Conservation (phyloP, 305 asterid genomes). For the Fraxinus ornus region DNA sequence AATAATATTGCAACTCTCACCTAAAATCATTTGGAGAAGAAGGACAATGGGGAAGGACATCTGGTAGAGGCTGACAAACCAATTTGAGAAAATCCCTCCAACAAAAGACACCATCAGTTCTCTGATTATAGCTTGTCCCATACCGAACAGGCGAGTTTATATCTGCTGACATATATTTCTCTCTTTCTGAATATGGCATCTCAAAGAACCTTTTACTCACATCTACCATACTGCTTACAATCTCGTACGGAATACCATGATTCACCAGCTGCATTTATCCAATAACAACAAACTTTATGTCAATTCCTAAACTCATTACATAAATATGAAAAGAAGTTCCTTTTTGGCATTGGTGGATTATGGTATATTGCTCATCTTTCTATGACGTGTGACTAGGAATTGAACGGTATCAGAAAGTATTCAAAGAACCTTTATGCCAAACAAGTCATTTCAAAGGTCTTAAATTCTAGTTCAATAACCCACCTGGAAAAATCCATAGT, state of each 20-base stretch:
- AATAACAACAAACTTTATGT: neutral
- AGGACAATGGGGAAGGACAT: constrained; percentile 72
- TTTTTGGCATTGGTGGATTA: too few species aligned
- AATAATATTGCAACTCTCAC: constrained; percentile 29
- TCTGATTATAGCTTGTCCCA: constrained; percentile 91
- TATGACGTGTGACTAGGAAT: too few species aligned
- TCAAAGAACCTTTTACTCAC: constrained; percentile 61
- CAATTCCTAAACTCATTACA: too few species aligned
- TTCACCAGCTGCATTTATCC: constrained; percentile 56
- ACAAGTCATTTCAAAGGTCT: too few species aligned
- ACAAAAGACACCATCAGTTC: constrained; percentile 64
- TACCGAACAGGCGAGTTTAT: constrained; percentile 56
- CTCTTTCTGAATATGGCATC: constrained; percentile 62
- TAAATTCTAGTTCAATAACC: too few species aligned
- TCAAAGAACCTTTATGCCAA: too few species aligned
- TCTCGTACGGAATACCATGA: constrained; percentile 57
- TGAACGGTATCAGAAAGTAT: too few species aligned
- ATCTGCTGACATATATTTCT: constrained; percentile 75
- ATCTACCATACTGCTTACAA: constrained; percentile 47
- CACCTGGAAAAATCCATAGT: constrained; percentile 84
- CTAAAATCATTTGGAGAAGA: constrained; percentile 73
- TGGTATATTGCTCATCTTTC: too few species aligned
- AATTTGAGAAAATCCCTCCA: constrained; percentile 95
- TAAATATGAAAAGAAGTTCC: too few species aligned
- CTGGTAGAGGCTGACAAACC: constrained; percentile 49